Conservation (phyloP, 345 rosid species). For the Angophora floribunda region DNA sequence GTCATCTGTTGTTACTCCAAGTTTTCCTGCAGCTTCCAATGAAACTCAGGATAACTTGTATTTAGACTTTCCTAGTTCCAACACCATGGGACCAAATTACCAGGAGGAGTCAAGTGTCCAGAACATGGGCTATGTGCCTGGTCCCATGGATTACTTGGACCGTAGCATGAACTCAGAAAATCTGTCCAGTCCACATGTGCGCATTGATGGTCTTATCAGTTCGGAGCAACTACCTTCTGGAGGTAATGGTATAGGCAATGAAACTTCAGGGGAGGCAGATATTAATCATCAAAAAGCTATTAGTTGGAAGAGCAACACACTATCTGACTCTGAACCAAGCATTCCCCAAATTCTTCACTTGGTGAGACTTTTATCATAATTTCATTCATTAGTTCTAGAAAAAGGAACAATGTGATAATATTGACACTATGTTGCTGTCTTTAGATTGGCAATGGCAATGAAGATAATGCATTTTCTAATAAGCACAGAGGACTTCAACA, state of each 20-base stretch:
- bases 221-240: slow-evolving; percentile 32
- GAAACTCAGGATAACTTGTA: slow-evolving; percentile 62
- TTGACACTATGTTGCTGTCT: neutral
- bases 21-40: slow-evolving; percentile 41
- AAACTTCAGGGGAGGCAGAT: slow-evolving; percentile 31
- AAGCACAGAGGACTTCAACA: slow-evolving; percentile 78
- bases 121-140: slow-evolving; percentile 20
- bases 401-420: neutral
- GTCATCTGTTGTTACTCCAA: slow-evolving; percentile 25
- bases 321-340: slow-evolving; percentile 69
- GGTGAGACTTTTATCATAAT: slow-evolving; percentile 30
- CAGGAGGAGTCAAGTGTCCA: slow-evolving; percentile 31
- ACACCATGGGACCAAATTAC: slow-evolving; percentile 38
- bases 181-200: slow-evolving; percentile 35
- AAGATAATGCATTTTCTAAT: slow-evolving; percentile 43
- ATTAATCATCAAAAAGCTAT: slow-evolving; percentile 36
- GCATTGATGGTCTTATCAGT: slow-evolving; percentile 38
- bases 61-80: slow-evolving; percentile 41
- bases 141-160: slow-evolving; percentile 38
- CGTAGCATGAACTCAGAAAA: slow-evolving; percentile 36
- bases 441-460: slow-evolving; percentile 71
- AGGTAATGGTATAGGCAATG: slow-evolving; percentile 23
- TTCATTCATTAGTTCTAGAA: neutral
- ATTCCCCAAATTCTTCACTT: slow-evolving; percentile 94
- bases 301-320: slow-evolving; percentile 39